Evolutionary conservation across 139 green algal species (phyloP).

Genomic region (Chlorella ohadii): DNA sequence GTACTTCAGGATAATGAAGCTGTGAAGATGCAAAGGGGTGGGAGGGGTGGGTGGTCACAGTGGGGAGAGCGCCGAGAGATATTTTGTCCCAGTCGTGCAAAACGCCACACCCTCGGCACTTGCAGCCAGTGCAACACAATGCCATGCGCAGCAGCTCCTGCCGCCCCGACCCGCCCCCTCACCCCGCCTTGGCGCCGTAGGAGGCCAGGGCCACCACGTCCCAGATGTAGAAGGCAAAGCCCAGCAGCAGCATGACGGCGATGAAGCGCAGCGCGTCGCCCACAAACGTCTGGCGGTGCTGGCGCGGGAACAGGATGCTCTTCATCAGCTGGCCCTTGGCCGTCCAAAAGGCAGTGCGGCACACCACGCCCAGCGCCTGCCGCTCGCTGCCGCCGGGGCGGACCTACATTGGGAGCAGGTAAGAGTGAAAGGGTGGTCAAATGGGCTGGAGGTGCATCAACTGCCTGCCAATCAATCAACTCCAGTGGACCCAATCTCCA

Average conservation of each 20-base stretch:
- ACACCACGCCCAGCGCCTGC: slow-evolving; percentile 64
- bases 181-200: slow-evolving; percentile 45
- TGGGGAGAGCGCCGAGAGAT: no score
- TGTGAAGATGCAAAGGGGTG: neutral
- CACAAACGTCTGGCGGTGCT: slow-evolving; percentile 63
- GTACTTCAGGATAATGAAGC: slow-evolving; percentile 53
- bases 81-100: no score
- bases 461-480: no score
- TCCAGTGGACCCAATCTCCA: no score
- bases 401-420: slow-evolving; percentile 1
- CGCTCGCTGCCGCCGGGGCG: slow-evolving; percentile 39
- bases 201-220: slow-evolving; percentile 57
- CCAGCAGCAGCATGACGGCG: slow-evolving; percentile 61
- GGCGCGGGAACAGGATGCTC: slow-evolving; percentile 68
- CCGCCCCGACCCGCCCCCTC: neutral
- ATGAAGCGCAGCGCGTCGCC: slow-evolving; percentile 72
- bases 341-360: slow-evolving; percentile 70
- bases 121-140: no score
- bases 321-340: slow-evolving; percentile 81
- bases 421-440: neutral
- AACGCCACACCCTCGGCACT: neutral
- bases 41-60: neutral
- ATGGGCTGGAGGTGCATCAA: no score
- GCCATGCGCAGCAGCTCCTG: neutral
- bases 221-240: slow-evolving; percentile 67